These are phyloP conservation scores for Davidsoniella eucalypti DNA, from an alignment of 2,329 filamentous ascomycete genomes.

Conservation along the genomic window DNA sequence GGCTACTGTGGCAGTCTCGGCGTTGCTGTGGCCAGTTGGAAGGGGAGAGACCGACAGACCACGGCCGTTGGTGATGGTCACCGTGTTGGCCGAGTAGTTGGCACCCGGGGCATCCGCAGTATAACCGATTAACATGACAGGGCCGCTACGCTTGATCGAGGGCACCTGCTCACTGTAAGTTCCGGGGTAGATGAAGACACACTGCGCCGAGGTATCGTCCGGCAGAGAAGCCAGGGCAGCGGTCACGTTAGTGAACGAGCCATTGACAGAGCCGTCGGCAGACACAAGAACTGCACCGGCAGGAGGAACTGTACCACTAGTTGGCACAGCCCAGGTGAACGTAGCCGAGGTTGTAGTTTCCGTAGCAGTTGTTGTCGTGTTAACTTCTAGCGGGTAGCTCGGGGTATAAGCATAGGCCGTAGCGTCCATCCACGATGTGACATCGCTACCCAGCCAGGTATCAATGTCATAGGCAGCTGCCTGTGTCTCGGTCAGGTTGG, in stretches of 20 bases:
- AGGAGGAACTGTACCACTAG: conserved; percentile 25
- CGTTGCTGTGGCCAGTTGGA: conserved; percentile 26
- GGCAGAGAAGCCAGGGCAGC: conserved; percentile 15
- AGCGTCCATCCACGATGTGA: conserved; percentile 24
- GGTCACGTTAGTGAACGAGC: conserved; percentile 19
- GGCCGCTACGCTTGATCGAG: conserved; percentile 29
- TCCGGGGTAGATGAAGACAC: conserved; percentile 26
- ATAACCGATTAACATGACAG: conserved; percentile 42
- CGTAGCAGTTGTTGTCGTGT: conserved; percentile 6
- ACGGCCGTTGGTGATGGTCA: conserved; percentile 27
- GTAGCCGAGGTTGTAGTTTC: background rate
- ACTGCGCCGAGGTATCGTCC: conserved; percentile 18
- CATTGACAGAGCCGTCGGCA: conserved; percentile 15
- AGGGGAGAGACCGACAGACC: conserved; percentile 20
- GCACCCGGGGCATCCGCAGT: conserved; percentile 29
- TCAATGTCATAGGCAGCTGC: conserved; percentile 18
- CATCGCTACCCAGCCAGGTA: conserved; percentile 23
- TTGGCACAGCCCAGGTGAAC: conserved; percentile 17
- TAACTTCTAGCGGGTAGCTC: conserved; percentile 19
- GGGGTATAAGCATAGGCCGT: conserved; percentile 23
- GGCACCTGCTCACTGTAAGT: conserved; percentile 45
- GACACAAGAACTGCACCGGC: conserved; percentile 26
- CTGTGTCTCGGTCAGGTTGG: conserved; percentile 17
- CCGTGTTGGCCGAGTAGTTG: conserved; percentile 38
- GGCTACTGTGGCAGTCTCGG: conserved; percentile 31